Percentiles rank a stretch among this genome's conserved stretches.
Evolutionary conservation across 352 stramenopile genomes (phyloP).

Genomic region (Plasmopara halstedii): DNA sequence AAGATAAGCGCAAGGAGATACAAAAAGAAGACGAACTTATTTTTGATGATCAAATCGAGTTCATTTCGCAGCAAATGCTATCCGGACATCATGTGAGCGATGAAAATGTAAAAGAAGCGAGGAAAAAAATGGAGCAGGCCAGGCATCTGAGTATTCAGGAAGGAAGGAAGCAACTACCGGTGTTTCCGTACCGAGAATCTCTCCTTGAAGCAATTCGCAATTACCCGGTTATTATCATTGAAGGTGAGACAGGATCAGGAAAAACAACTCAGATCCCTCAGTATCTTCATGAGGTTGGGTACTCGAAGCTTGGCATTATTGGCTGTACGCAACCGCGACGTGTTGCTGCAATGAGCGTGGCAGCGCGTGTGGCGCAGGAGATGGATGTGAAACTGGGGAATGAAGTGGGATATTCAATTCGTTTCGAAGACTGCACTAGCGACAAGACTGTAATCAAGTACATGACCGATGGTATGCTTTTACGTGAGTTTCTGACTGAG

Average conservation of each 20-base stretch:
- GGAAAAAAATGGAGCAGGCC: slow-evolving; percentile 60
- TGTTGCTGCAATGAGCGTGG: slow-evolving; percentile 99
- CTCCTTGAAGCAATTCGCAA: slow-evolving; percentile 97
- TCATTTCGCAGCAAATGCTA: slow-evolving; percentile 92
- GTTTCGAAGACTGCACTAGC: slow-evolving; percentile 99
- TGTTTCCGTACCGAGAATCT: slow-evolving; percentile 97
- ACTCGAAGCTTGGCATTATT: slow-evolving; percentile 95
- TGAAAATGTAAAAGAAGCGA: slow-evolving; percentile 61
- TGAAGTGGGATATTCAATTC: slow-evolving; percentile 98
- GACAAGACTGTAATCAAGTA: slow-evolving; percentile 97
- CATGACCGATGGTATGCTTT: slow-evolving; percentile 99
- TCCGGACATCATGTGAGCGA: slow-evolving; percentile 79
- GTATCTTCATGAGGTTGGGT: slow-evolving; percentile 95
- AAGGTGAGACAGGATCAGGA: slow-evolving; percentile 91
- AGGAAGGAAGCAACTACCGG: slow-evolving; percentile 92
- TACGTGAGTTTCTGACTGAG: slow-evolving; percentile 98
- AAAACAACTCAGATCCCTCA: slow-evolving; percentile 99
- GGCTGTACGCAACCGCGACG: slow-evolving; percentile 93
- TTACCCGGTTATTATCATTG: slow-evolving; percentile 81
- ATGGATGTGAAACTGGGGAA: slow-evolving; percentile 97
- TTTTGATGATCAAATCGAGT: slow-evolving; percentile 99
- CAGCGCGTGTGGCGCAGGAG: slow-evolving; percentile 96
- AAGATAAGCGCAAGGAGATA: slow-evolving; percentile 51
- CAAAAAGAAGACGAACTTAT: slow-evolving; percentile 94
- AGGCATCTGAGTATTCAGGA: slow-evolving; percentile 94